Conservation (phyloP, 768 basidiomycete genomes). For the Mycena venus region DNA sequence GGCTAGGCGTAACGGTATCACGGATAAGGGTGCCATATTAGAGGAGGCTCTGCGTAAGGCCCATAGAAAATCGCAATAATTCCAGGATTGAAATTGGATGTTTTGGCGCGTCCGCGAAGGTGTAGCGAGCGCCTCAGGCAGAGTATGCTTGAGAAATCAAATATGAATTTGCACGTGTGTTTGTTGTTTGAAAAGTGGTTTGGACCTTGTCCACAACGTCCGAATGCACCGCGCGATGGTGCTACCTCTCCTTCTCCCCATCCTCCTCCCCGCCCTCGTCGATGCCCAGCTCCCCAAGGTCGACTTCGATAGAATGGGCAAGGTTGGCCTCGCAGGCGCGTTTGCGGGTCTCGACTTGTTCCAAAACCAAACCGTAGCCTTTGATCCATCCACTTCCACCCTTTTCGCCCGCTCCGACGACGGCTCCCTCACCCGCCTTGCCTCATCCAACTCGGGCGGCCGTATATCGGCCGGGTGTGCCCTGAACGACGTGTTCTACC, state of each 20-base stretch:
- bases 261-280: slow-evolving; percentile 47
- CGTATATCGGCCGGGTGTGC: slow-evolving; percentile 80
- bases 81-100: too few relatives aligned
- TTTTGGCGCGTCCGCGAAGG: too few relatives aligned
- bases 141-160: too few relatives aligned
- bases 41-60: too few relatives aligned
- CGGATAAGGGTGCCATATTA: too few relatives aligned
- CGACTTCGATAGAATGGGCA: slow-evolving; percentile 90
- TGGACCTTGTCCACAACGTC: slow-evolving; percentile 7
- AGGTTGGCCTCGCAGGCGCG: slow-evolving; percentile 87
- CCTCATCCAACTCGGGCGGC: slow-evolving; percentile 86
- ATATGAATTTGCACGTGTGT: slow-evolving; percentile 2
- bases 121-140: too few relatives aligned
- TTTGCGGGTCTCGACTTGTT: slow-evolving; percentile 91
- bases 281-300: slow-evolving; percentile 65
- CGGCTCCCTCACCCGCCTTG: slow-evolving; percentile 78
- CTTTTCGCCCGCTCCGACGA: slow-evolving; percentile 74
- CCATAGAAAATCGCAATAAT: not conserved
- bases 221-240: slow-evolving; percentile 26
- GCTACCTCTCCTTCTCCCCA: slow-evolving; percentile 38
- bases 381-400: slow-evolving; percentile 81
- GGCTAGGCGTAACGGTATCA: too few relatives aligned
- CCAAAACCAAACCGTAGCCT: slow-evolving; percentile 67
- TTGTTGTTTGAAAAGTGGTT: slow-evolving; percentile 4
- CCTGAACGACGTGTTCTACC: slow-evolving; percentile 76